Evolutionary conservation across 2,329 filamentous ascomycete genomes (phyloP), one percentile per base, ranked within the genome.

Genomic region (Fusarium sp.): DNA sequence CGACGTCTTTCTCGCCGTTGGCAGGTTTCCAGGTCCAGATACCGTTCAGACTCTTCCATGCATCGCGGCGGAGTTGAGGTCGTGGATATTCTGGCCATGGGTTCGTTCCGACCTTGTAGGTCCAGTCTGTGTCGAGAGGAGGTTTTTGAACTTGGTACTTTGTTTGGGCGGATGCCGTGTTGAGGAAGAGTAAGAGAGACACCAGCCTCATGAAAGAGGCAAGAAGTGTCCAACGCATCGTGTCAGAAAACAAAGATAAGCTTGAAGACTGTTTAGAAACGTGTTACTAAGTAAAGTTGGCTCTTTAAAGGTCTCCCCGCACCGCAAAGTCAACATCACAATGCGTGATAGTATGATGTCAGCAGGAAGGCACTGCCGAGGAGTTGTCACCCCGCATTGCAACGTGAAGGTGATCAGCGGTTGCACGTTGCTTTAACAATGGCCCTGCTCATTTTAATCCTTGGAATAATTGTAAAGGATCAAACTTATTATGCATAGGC

Each of bases 41-140:
- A 0, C 89, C 89, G 66, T 91, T 90, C 7, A 91, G 82, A 52
- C 83, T 89, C 78, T 87, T 81, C 89, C 89, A 91, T 6, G 81
- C 75, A 6, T 87, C 82, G 6, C 89, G 86, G 38, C 85, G 84
- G 10, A 91, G 85, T 73, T 87, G 88, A 4, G 89, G 89, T 0
- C 89, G 86, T 11, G 89, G 89, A 71, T 91, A 85, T 58, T 91
- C 87, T 3, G 87, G 87, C 89, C 89, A 90, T 0, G 88, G 87
- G 42, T 86, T 80, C 1, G 83, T 88, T 37, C 88, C 88, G 22
- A 89, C 86, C 6, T 84, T 80, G 64, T 83, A 79, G 1, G 88
- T 90, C 88, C 88, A 90, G 10, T 85, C 82, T 3, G 87, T 89
- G 70, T 86, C 85, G 3, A 87, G 82, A 0, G 84, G 85, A 16